Percentiles rank a stretch among this genome's conserved stretches.
Evolutionary conservation across 2,329 filamentous ascomycete genomes (phyloP).

Genomic region (Aureobasidium namibiae): DNA sequence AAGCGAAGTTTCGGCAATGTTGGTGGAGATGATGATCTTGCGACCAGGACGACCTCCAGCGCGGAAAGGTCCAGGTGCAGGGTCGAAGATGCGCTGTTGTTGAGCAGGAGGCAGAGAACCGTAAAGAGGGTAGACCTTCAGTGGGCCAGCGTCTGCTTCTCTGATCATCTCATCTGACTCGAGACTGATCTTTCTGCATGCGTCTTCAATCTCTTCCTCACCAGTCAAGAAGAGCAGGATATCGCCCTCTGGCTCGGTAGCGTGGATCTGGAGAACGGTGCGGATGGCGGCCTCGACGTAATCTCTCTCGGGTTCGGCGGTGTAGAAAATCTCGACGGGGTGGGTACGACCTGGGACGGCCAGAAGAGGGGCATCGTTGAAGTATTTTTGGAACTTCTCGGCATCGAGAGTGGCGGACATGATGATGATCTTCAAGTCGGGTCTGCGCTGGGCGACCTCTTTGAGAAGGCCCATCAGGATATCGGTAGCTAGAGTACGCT

Average conservation of each 20-base stretch:
- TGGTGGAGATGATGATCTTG: constrained; percentile 90
- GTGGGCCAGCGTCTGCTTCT: constrained; percentile 83
- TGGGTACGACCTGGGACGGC: constrained; percentile 92
- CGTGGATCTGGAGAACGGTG: constrained; percentile 94
- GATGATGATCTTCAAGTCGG: constrained; percentile 95
- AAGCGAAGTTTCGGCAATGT: constrained; percentile 94
- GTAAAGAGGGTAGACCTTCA: constrained; percentile 89
- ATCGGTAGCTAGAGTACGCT: constrained; percentile 92
- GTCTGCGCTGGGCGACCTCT: constrained; percentile 70
- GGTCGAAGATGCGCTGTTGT: constrained; percentile 92
- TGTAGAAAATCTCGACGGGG: constrained; percentile 98
- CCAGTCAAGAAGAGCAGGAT: constrained; percentile 92
- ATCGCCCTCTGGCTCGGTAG: constrained; percentile 84
- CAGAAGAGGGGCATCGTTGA: constrained; percentile 85
- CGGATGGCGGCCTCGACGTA: constrained; percentile 93
- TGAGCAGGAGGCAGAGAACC: constrained; percentile 85
- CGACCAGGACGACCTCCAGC: constrained; percentile 78
- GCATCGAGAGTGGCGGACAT: constrained; percentile 98
- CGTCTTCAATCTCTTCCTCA: constrained; percentile 97
- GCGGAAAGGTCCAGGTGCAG: constrained; percentile 64
- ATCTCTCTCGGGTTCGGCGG: constrained; percentile 87
- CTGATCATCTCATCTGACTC: constrained; percentile 87
- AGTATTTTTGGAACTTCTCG: constrained; percentile 96
- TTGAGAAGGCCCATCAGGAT: constrained; percentile 96
- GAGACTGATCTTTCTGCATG: constrained; percentile 80